These are phyloP conservation scores for Cucumis hystrix DNA, from an alignment of 306 rosid species.

Conservation along the genomic window DNA sequence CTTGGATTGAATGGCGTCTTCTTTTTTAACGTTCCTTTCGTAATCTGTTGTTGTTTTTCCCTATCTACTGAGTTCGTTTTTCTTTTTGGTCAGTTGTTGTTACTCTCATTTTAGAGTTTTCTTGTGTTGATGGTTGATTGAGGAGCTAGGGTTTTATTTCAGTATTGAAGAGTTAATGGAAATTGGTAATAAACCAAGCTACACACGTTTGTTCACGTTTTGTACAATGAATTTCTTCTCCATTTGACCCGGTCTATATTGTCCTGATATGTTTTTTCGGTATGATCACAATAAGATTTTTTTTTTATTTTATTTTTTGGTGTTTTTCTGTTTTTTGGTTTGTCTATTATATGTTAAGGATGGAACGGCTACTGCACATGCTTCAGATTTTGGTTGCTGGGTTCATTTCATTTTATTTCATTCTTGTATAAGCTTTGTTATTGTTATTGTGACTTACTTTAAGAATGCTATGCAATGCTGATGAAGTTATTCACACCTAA, in stretches of 20 bases:
- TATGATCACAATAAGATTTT: neutral
- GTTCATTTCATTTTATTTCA: neutral
- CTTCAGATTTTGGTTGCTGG: neutral
- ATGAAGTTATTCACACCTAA: neutral
- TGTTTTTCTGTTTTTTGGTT: neutral
- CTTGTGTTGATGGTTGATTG: neutral
- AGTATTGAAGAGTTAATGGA: neutral
- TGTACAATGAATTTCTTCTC: neutral
- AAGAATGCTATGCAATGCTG: neutral
- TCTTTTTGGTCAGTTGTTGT: neutral
- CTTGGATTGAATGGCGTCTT: neutral
- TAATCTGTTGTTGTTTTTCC: neutral
- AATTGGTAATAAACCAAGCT: neutral
- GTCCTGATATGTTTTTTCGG: neutral
- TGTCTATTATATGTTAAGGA: neutral
- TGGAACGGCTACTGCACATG: neutral
- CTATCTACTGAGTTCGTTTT: neutral
- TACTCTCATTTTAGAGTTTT: neutral
- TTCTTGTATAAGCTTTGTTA: neutral
- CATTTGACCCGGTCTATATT: neutral
- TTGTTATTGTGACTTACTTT: neutral
- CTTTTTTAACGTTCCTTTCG: neutral
- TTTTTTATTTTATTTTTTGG: neutral
- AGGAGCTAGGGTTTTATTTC: neutral
- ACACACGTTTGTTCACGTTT: neutral